phyloP scores from a whole-genome alignment of 1,284 basidiomycete species.

The Inonotus hispidus region DNA sequence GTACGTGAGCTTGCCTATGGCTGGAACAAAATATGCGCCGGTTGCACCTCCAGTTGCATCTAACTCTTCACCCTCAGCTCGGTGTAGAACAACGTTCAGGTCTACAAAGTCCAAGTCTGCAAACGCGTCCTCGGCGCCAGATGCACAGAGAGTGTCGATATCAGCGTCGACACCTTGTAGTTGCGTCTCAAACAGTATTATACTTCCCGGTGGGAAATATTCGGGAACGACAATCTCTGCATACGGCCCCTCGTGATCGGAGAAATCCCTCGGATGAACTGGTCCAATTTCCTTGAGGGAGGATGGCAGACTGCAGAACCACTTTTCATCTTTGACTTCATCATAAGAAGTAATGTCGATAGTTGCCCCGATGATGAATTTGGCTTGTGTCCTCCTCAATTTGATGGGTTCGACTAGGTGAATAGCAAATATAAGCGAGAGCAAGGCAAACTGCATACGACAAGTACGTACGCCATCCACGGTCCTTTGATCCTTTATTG shows the following conservation, averaged over 20 bases:
- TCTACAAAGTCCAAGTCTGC: conserved; percentile 77
- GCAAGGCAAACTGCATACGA: no score
- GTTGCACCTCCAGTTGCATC: conserved; percentile 74
- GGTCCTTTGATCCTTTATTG: conserved; percentile 68
- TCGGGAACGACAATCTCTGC: conserved; percentile 80
- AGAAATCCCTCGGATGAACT: conserved; percentile 47
- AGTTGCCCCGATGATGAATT: conserved; percentile 75
- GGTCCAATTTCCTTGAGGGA: conserved; percentile 61
- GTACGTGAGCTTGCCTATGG: conserved; percentile 70
- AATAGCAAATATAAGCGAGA: neutral
- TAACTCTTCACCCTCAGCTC: conserved; percentile 84
- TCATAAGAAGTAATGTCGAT: conserved; percentile 66
- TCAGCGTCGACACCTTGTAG: conserved; percentile 60
- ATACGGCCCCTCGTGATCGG: conserved; percentile 64
- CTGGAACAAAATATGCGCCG: conserved; percentile 78
- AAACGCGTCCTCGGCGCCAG: conserved; percentile 69
- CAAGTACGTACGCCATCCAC: conserved; percentile 59
- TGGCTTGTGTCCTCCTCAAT: conserved; percentile 72
- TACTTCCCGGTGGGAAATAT: conserved; percentile 85
- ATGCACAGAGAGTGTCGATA: conserved; percentile 67
- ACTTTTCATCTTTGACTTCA: conserved; percentile 50
- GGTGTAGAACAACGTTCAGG: conserved; percentile 78
- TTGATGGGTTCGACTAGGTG: conserved; percentile 73
- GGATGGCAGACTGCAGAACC: conserved; percentile 70
- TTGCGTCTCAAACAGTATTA: conserved; percentile 86